Evolutionary conservation across 345 rosid genomes (phyloP).

Genomic region (Boechera stricta): DNA sequence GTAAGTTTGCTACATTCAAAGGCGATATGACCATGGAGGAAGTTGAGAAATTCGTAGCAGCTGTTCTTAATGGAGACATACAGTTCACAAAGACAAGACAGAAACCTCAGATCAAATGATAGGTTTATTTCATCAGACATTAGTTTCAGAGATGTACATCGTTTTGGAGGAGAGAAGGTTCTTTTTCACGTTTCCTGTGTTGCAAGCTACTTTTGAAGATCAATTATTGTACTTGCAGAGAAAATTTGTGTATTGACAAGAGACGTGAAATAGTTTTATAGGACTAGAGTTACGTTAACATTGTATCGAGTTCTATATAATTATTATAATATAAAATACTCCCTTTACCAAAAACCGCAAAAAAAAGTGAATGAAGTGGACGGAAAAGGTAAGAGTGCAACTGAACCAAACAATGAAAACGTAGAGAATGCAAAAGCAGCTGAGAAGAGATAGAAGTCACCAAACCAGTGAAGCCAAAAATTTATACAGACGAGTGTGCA

Average conservation of each 20-base stretch:
- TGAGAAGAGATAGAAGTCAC: too few species aligned
- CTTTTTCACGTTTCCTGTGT: conserved; percentile 2
- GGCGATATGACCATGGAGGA: conserved; percentile 60
- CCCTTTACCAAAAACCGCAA: too few species aligned
- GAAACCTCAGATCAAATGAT: conserved; percentile 61
- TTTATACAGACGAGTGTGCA: too few species aligned
- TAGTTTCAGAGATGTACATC: conserved; percentile 42
- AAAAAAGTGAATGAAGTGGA: too few species aligned
- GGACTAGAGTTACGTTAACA: conserved; percentile 13
- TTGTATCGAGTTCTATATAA: too few species aligned
- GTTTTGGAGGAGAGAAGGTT: not conserved
- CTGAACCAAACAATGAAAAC: too few species aligned
- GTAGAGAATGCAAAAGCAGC: too few species aligned
- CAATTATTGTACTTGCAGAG: not conserved
- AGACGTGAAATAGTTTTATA: conserved; percentile 21
- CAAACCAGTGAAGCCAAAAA: too few species aligned
- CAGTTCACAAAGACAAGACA: conserved; percentile 59
- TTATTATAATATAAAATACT: too few species aligned
- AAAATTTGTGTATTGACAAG: not conserved
- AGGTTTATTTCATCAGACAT: not conserved
- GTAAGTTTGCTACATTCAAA: conserved; percentile 59
- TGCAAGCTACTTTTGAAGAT: conserved; percentile 26
- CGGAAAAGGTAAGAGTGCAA: too few species aligned
- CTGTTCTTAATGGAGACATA: conserved; percentile 80
- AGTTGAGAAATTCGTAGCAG: conserved; percentile 70